Conservation (phyloP, 441 rosid species). For the Euphorbia schlechtendalii region DNA sequence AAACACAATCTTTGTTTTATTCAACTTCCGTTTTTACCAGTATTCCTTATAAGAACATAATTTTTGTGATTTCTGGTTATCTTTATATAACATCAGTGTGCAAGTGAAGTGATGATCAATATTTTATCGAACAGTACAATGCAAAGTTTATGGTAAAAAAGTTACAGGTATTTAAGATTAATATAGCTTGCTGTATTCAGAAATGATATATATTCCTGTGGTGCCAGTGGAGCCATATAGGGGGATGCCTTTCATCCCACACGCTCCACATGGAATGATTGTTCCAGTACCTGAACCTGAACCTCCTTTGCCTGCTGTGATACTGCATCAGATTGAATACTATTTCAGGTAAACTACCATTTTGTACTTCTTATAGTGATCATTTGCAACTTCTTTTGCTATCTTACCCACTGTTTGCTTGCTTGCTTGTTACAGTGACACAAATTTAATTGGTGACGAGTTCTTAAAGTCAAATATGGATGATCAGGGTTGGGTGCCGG, state of each 20-base stretch:
- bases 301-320: slow-evolving; percentile 38
- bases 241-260: slow-evolving; percentile 35
- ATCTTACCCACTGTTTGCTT: slow-evolving; percentile 10
- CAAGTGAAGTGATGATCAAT: background rate
- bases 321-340: slow-evolving; percentile 67
- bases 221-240: slow-evolving; percentile 35
- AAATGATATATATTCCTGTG: slow-evolving; percentile 33
- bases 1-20: too few species aligned
- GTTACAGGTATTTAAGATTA: slow-evolving; percentile 15
- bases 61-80: background rate
- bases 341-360: slow-evolving; percentile 62
- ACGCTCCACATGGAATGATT: slow-evolving; percentile 35
- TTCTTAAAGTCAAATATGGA: slow-evolving; percentile 76
- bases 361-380: slow-evolving; percentile 11
- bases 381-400: background rate
- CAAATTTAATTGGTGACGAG: slow-evolving; percentile 58
- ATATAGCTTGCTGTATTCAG: slow-evolving; percentile 35
- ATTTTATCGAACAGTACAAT: background rate
- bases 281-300: slow-evolving; percentile 45
- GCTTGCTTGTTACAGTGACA: slow-evolving; percentile 51
- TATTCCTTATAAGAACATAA: background rate
- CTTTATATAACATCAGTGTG: background rate
- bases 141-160: too few species aligned
- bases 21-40: background rate
- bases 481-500: slow-evolving; percentile 75